Base-by-base conservation (phyloP, 192 early-diverging fungal genomes). In the Funneliformis mosseae region DNA sequence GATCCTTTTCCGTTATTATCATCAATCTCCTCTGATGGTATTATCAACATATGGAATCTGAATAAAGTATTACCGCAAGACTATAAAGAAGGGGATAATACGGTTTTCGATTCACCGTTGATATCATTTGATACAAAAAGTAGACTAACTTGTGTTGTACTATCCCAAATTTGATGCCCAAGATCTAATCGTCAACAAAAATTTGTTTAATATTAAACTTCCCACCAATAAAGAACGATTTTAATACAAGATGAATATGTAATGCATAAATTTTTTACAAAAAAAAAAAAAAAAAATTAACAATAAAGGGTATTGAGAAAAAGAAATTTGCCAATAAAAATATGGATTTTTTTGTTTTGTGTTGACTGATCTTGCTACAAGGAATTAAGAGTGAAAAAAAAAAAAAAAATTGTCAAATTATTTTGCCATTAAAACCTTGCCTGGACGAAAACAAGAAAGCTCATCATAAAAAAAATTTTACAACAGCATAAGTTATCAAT, bases 11-110 rank as follows among this genome's bases (percentile, higher is more conserved):
- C 62, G 73, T 61, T 93, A 4, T 71, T 92, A 11, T 81, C 84
- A 16, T 88, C 92, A 59, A 87, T 88, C 25, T 94, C 94, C 1
- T 93, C 94, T 0, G 93, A 95, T 80, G 94, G 94, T 62, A 72
- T 84, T 0, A 88, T 95, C 69, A 90, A 92, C 80, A 82, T 86
- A 39, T 95, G 94, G 94, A 89, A 89, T 79, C 59, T 94, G 63
- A 87, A 88, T 61, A 83, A 81, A 70, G 67, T 61, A 73, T 79
- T 55, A 83, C 16, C 43, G 27, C 9, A 86, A 5, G 59, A 39
- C n/a, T 77, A 84, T 63, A 76, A 89, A 79, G 83, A 90, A 50
- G 62, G 60, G 23, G 61, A 84, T 3, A 28, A 43, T 3, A 11
- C 48, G 4, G 81, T 81, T 60, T 67, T 83, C 18, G 70, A n/a